phyloP scores from a whole-genome alignment of 176 grass and related monocot species.

The Eragrostis curvula region DNA sequence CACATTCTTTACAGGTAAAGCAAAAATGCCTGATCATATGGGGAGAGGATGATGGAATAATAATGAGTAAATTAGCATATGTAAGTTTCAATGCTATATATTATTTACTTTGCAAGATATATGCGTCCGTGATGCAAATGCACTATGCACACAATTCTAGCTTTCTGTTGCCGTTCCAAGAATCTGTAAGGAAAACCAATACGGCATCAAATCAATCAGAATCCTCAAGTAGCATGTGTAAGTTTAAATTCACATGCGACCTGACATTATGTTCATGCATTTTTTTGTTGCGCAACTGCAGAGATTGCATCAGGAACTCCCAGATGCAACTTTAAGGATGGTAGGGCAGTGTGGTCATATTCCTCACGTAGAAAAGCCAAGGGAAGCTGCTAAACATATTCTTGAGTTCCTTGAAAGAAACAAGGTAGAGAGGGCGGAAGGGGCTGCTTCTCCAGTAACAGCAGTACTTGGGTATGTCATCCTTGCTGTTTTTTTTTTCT shows the following conservation, averaged over 20 bases:
- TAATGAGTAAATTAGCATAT: constrained; percentile 70
- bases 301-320: constrained; percentile 78
- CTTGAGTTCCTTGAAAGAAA: constrained; percentile 63
- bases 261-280: neutral
- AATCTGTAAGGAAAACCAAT: neutral
- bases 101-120: neutral
- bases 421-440: neutral
- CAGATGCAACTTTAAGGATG: constrained; percentile 51
- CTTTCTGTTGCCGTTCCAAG: neutral
- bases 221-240: neutral
- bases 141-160: neutral
- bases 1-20: constrained; percentile 63
- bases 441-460: neutral
- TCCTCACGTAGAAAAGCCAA: constrained; percentile 91
- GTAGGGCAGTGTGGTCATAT: constrained; percentile 82
- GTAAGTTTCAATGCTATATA: constrained; percentile 51
- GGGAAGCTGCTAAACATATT: constrained; percentile 43
- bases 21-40: constrained; percentile 82
- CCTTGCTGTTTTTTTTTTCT: neutral
- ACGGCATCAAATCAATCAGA: neutral
- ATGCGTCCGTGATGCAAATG: neutral
- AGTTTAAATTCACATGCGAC: neutral
- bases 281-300: constrained; percentile 48
- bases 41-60: constrained; percentile 85
- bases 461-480: constrained; percentile 11